phyloP scores from a whole-genome alignment of 805 yeast genomes.

The Middelhovenomyces tepae region DNA sequence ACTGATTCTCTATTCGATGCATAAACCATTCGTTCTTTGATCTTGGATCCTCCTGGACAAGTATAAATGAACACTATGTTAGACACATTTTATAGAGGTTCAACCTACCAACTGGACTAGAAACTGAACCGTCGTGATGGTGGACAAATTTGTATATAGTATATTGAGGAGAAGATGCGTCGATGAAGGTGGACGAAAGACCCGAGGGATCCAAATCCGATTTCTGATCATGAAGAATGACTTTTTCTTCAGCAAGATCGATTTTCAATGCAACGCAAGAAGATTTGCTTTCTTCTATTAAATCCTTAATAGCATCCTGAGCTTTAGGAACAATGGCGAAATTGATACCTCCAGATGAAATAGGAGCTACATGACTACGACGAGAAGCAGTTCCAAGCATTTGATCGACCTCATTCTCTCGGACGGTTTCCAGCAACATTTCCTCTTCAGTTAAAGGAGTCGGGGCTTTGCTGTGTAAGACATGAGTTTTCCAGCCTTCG shows the following conservation, averaged over 20 bases:
- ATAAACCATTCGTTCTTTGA: conserved; percentile 85
- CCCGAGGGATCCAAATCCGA: neutral
- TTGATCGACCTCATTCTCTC: conserved; percentile 33
- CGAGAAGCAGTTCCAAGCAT: conserved; percentile 26
- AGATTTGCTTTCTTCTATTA: conserved; percentile 14
- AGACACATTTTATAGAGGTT: conserved; percentile 30
- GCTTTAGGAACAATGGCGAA: conserved; percentile 14
- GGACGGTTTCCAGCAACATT: conserved; percentile 29
- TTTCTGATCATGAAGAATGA: neutral
- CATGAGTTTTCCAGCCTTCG: conserved; percentile 38
- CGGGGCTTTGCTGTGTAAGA: conserved; percentile 29
- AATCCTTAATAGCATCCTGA: conserved; percentile 16
- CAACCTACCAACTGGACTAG: too few species aligned
- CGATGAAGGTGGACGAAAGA: conserved; percentile 28
- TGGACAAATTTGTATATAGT: conserved; percentile 27
- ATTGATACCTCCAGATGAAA: conserved; percentile 15
- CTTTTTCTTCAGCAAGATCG: neutral
- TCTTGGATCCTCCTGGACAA: conserved; percentile 85
- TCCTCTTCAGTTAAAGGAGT: conserved; percentile 56
- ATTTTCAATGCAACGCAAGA: conserved; percentile 19
- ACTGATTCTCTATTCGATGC: conserved; percentile 56
- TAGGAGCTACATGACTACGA: conserved; percentile 16
- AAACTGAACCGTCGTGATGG: too few species aligned
- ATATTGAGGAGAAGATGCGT: conserved; percentile 46
- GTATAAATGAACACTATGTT: conserved; percentile 58